Base-by-base conservation (phyloP, 148 eudicot species). In the Camellia granthamiana region DNA sequence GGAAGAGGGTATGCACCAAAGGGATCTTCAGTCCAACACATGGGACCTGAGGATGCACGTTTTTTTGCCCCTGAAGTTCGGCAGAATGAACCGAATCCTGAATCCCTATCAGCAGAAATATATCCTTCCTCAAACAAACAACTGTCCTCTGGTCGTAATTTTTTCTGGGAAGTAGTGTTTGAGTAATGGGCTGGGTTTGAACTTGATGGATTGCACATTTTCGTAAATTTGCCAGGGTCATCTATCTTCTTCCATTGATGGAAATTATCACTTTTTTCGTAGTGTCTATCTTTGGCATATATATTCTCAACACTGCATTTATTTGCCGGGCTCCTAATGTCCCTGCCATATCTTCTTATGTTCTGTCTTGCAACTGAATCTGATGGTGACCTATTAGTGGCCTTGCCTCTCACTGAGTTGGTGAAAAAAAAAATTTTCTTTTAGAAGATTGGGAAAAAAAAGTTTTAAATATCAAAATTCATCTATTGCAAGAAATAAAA, bases 11-110 rank as follows among this genome's bases (percentile, higher is more conserved):
- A 58, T 72, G 72, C 66, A 49, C 58, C 74, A 72, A 56, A 69
- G 5, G 52, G 76, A 79, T 79, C 77, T 69, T 76, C 76, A 69
- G 18, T 79, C 83, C 80, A 81, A 49, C 18, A 77, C 60, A 56
- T 72, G 74, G 54, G 44, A 56, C 44, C 13, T 42, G 64, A 30
- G 44, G 86, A 59, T 63, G 60, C 67, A 72, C 43, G 49, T 44
- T 44, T 74, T 80, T 73, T 42, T 3, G 62, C 19, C 58, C 73
- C 75, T 19, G 80, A 84, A 62, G 69, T 58, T 72, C 47, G 70
- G 42, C 63, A 21, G 59, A 77, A 49, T 47, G 83, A 66, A 65
- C 54, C 16, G 19, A 68, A 66, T 73, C 79, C 86, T 66, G 84
- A 62, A 74, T 60, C 73, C 74, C 3, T 72, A 23, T 58, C 56